Evolutionary conservation across 371 early-diverging fungal genomes (phyloP).

Genomic region (Mortierella sp.): DNA sequence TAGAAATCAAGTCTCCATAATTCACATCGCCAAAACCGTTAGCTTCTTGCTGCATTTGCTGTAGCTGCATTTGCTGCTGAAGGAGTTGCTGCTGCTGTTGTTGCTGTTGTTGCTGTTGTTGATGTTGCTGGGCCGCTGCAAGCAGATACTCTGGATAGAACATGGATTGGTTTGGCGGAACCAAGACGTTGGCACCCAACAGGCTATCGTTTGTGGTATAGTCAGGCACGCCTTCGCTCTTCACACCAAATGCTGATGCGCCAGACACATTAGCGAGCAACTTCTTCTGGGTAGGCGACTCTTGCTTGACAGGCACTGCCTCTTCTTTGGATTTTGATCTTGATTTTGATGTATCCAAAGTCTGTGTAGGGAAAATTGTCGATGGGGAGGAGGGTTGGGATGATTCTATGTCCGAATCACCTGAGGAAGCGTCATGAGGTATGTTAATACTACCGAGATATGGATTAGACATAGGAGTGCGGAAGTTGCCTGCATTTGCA

Average conservation of each 20-base stretch:
- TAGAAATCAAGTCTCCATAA: constrained; percentile 39
- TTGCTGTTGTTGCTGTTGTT: constrained; percentile 35
- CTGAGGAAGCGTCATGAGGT: constrained; percentile 56
- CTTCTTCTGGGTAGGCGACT: constrained; percentile 46
- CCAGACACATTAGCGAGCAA: constrained; percentile 19
- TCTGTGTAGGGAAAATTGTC: constrained; percentile 26
- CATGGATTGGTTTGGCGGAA: constrained; percentile 31
- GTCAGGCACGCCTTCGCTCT: constrained; percentile 24
- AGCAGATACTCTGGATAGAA: constrained; percentile 50
- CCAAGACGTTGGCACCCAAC: constrained; percentile 19
- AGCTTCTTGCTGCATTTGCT: constrained; percentile 40
- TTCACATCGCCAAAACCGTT: constrained; percentile 44
- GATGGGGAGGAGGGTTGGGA: constrained; percentile 53
- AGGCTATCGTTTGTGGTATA: constrained; percentile 34
- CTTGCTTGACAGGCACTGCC: constrained; percentile 39
- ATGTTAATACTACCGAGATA: constrained; percentile 57
- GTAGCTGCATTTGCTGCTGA: constrained; percentile 34
- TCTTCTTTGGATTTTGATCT: constrained; percentile 33
- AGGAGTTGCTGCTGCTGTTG: constrained; percentile 32
- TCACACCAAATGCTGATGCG: constrained; percentile 15
- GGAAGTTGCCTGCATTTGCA: constrained; percentile 41
- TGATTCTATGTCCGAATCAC: constrained; percentile 52
- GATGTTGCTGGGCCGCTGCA: constrained; percentile 35
- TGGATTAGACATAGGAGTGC: constrained; percentile 44
- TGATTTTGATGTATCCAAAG: constrained; percentile 17